A percentile compares a stretch with the other conserved stretches of the same genome.
These are phyloP conservation scores for Puccinia triticina DNA, from an alignment of 1,284 basidiomycete genomes.

Conservation along the genomic window DNA sequence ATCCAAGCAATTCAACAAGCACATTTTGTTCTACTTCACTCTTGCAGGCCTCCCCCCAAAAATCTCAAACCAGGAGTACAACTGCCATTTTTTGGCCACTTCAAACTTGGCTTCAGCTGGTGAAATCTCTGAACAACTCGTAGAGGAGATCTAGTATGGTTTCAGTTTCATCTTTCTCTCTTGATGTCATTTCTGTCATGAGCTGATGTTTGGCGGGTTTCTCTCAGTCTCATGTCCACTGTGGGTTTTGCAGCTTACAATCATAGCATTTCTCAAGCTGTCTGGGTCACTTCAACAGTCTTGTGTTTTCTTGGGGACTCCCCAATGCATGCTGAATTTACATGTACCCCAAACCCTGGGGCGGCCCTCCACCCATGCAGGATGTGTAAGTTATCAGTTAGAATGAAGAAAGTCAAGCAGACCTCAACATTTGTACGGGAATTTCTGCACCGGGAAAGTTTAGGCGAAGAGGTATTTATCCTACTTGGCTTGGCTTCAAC, in stretches of 20 bases:
- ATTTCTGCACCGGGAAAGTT: neutral
- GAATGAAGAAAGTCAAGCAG: neutral
- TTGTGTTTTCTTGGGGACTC: neutral
- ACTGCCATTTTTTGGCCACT: neutral
- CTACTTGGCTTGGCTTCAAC: no score
- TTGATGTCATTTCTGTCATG: no score
- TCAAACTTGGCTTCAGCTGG: neutral
- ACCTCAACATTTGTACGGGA: neutral
- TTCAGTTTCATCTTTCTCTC: no score
- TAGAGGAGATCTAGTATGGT: neutral
- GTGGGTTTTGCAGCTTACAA: neutral
- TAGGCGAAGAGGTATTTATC: no score
- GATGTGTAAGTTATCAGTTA: neutral
- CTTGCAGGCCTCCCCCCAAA: neutral
- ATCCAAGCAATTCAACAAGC: neutral
- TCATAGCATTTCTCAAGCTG: neutral
- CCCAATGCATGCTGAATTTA: neutral
- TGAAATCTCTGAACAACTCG: neutral
- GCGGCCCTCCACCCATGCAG: neutral
- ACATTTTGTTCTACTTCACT: neutral
- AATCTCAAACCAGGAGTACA: conserved; percentile 14
- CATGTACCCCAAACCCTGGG: neutral
- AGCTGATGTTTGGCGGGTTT: neutral
- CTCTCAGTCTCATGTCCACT: neutral
- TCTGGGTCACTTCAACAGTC: no score